Evolutionary conservation across 176 grass and related monocot genomes (phyloP).

Genomic region (Hsuehochloa calcarea): DNA sequence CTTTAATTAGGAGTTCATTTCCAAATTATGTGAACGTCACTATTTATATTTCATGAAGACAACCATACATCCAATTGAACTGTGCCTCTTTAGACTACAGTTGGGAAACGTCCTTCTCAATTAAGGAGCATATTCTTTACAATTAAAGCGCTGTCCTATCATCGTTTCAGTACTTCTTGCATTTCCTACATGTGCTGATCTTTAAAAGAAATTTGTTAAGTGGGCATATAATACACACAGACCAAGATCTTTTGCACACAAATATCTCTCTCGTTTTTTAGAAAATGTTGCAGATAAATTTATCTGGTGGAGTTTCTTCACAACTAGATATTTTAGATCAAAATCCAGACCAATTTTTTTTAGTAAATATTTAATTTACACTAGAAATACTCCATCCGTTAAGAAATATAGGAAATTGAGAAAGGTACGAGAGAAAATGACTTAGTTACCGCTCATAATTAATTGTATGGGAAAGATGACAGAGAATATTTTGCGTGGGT

Average conservation of each 20-base stretch:
- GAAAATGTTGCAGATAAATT: not conserved
- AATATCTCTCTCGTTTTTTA: not conserved
- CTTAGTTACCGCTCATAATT: no score
- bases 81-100: not conserved
- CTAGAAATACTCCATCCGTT: not conserved
- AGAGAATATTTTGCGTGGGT: no score
- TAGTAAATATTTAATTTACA: not conserved
- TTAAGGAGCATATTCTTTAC: not conserved
- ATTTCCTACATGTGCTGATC: not conserved
- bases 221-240: not conserved
- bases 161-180: not conserved
- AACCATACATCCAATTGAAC: conserved; percentile 7
- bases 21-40: conserved; percentile 14
- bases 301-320: not conserved
- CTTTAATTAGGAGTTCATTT: not conserved
- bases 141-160: not conserved
- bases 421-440: no score
- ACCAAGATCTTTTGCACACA: not conserved
- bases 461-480: no score
- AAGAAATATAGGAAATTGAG: no score
- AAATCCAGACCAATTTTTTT: not conserved
- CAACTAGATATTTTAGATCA: not conserved
- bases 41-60: not conserved
- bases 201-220: not conserved
- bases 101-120: not conserved